phyloP scores from a whole-genome alignment of 441 rosid species.

The Erysimum cheiri region DNA sequence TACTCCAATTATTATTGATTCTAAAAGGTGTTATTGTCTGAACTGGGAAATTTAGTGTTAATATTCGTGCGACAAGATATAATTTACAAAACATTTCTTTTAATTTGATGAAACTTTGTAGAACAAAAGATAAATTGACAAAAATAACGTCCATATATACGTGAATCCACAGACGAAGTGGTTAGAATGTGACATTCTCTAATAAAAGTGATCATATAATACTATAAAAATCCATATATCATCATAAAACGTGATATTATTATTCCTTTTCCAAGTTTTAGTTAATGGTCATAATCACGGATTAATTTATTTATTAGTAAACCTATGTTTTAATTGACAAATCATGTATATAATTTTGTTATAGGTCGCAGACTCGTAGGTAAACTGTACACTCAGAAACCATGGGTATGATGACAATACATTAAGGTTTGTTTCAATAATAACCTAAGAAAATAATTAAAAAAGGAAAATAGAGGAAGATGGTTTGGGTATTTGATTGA shows the following conservation, averaged over 20 bases:
- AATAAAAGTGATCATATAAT: constrained; percentile 21
- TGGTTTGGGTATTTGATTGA: constrained; percentile 39
- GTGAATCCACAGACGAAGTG: constrained; percentile 14
- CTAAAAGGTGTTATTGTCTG: constrained; percentile 23
- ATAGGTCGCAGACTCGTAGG: constrained; percentile 19
- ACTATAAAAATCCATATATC: not conserved
- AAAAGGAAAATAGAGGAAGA: constrained; percentile 23
- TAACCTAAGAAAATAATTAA: constrained; percentile 7
- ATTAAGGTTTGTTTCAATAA: constrained; percentile 36
- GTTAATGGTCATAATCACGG: not conserved
- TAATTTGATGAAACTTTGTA: not conserved
- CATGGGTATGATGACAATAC: constrained; percentile 25
- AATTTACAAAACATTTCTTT: not conserved
- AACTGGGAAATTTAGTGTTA: not conserved
- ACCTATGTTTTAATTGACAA: not conserved
- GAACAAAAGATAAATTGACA: not conserved
- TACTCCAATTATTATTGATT: not conserved
- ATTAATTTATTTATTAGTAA: not conserved
- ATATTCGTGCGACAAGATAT: not conserved
- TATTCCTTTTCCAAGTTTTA: not conserved
- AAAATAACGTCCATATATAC: not conserved
- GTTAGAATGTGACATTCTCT: constrained; percentile 24
- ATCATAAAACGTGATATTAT: not conserved
- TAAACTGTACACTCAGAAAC: constrained; percentile 31
- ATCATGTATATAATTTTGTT: not conserved